These are phyloP conservation scores for Cokeromyces recurvatus DNA, from an alignment of 371 early-diverging fungal species.

Conservation along the genomic window DNA sequence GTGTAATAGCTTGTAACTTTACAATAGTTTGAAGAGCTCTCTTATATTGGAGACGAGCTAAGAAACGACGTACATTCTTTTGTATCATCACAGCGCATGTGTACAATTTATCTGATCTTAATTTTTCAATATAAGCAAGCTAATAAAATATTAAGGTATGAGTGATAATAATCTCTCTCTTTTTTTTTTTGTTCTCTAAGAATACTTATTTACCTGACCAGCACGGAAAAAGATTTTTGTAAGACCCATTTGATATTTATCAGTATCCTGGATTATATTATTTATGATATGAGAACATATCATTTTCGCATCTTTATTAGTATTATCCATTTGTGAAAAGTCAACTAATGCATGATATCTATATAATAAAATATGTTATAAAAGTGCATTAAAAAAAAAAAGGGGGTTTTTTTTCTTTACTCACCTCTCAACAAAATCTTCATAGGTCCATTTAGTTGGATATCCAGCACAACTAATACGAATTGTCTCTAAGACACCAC, in stretches of 20 bases:
- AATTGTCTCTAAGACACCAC: conserved; percentile 99
- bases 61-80: conserved; percentile 78
- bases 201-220: conserved; percentile 65
- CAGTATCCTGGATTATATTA: conserved; percentile 63
- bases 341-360: conserved; percentile 83
- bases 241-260: conserved; percentile 94
- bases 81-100: conserved; percentile 80
- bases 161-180: not conserved
- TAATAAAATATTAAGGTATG: conserved; percentile 5
- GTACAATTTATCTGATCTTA: conserved; percentile 75
- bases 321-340: conserved; percentile 65
- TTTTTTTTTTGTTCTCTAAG: not conserved
- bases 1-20: conserved; percentile 56
- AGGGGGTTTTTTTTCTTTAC: no score
- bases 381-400: no score
- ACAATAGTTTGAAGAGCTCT: conserved; percentile 48
- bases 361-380: not conserved
- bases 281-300: conserved; percentile 67
- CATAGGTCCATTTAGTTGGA: conserved; percentile 89
- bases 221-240: conserved; percentile 99
- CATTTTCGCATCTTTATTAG: conserved; percentile 45
- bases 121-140: conserved; percentile 90
- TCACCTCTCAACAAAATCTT: conserved; percentile 87
- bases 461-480: conserved; percentile 98
- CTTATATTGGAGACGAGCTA: conserved; percentile 65